phyloP scores from a whole-genome alignment of 2,329 filamentous ascomycete species.

The Diaporthe sp. region DNA sequence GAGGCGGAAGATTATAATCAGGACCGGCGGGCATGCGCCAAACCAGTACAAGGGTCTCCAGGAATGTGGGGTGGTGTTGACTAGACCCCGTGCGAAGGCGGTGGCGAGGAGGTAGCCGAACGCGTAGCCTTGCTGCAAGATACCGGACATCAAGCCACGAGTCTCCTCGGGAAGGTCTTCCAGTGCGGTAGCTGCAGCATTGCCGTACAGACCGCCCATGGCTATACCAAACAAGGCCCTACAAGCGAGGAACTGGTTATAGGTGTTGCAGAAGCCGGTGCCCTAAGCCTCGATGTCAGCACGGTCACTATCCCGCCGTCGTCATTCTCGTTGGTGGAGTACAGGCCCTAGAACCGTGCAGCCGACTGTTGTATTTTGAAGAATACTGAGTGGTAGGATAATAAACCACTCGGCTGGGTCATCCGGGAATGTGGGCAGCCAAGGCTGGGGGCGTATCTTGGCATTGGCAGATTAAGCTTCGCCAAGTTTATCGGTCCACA shows the following conservation, averaged over 20 bases:
- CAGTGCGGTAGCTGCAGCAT: conserved; percentile 82
- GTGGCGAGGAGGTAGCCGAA: conserved; percentile 74
- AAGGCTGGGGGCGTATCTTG: conserved; percentile 30
- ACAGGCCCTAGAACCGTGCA: neutral
- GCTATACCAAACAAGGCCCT: conserved; percentile 83
- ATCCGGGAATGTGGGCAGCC: conserved; percentile 21
- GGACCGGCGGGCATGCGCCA: conserved; percentile 81
- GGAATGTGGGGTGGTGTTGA: conserved; percentile 81
- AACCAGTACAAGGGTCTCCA: conserved; percentile 95
- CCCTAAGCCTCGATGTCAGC: conserved; percentile 52
- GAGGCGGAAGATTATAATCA: conserved; percentile 85
- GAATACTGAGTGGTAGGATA: neutral
- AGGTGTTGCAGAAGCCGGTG: conserved; percentile 78
- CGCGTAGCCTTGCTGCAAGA: conserved; percentile 81
- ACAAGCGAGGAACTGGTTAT: conserved; percentile 79
- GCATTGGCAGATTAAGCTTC: conserved; percentile 28
- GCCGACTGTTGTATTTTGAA: neutral
- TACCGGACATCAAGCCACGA: conserved; percentile 80
- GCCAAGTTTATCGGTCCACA: conserved; percentile 23
- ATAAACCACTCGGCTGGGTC: conserved; percentile 9
- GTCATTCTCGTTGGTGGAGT: neutral
- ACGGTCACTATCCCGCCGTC: neutral
- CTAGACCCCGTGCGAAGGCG: conserved; percentile 74
- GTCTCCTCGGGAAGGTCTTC: conserved; percentile 79
- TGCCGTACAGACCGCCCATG: conserved; percentile 86